Evolutionary conservation across 805 yeast species (phyloP), one percentile per base, ranked within the genome.

Genomic region (Candida cerambycidarum): DNA sequence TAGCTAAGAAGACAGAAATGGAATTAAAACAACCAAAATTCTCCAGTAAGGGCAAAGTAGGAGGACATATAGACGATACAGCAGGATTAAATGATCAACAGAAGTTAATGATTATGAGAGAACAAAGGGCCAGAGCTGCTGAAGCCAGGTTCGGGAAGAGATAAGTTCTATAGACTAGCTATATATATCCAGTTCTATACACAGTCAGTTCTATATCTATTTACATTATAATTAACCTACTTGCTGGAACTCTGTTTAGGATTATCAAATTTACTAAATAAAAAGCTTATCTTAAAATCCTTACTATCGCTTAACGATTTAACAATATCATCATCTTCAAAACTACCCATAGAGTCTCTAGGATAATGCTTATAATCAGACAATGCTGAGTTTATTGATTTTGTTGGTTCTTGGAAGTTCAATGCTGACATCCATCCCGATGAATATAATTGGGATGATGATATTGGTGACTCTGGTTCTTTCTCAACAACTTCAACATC

Each of bases 41-140:
- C 34, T 23, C 34, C 43, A 48, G 62, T 1, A 46, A 65, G 17
- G 81, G 79, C 0, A 66, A 48, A 6, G 17, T 63, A 2, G 64
- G 48, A 52, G 27, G 50, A 13, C 49, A 59, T 1, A 49, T 57
- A 5, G 65, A 68, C 16, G 80, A 79, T 35, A 53, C 82, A 41
- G 73, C 76, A 33, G 82, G 89, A 0, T 68, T 92, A 42, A 75
- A 80, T 6, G 89, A 82, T 1, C 88, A 81, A 18, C 97, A 90
- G 50, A 76, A 80, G 54, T 73, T 75, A 75, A 76, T 82, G 54
- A 65, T 93, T 15, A 89, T 90, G 85, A 78, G 99, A 46, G 99
- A 93, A 55, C 90, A 90, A 56, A 73, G 98, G 42, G 97, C 97
- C 0, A 76, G 98, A 42, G 99, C 99, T 0, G 97, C 96, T 0